Base-by-base conservation (phyloP, 2,329 filamentous ascomycete species). In the Xylaria sp. region DNA sequence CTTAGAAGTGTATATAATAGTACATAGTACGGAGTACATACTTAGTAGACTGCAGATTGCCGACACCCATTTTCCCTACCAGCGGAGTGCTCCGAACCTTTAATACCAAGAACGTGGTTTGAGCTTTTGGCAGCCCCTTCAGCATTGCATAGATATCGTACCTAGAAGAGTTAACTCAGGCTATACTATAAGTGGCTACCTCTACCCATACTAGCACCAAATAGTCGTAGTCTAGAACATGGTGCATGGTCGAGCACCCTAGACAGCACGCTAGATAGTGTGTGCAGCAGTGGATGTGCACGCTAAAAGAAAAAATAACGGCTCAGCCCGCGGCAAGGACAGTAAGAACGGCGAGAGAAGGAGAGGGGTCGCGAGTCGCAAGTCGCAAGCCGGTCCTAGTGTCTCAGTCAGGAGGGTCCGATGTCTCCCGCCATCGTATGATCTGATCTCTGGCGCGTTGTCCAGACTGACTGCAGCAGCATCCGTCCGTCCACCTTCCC, bases 391-490 rank as follows among this genome's bases (percentile, higher is more conserved):
- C 48, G 67, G 67, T 55, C 53, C 50, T 59, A 64, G 60, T 69
- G 68, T 69, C 66, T 69, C 66, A 69, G 63, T 62, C 57, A 64
- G 58, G 65, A 57, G 54, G 65, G 66, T 47, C 69, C 67, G 67
- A 66, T 68, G 64, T 65, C 54, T 71, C 68, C 70, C 68, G 70
- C 69, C 70, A 72, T 72, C 70, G 70, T 72, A 72, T 72, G 70
- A 72, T 72, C 68, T 65, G 65, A 63, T 53, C 64, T 48, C 64
- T 69, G 57, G 62, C 63, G 66, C 51, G 66, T 69, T 61, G 18
- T 63, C 57, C 60, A 48, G 63, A 42, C 48, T 66, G 60, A 9
- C 32, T 35, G 32, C 32, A 35, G 32, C 60, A 64, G 51, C 61
- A 60, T 50, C 57, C 66, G 25, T 58, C 61, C 51, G 60, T 57